Evolutionary conservation across 2,329 filamentous ascomycete species (phyloP), one percentile per base, ranked within the genome.

Genomic region (Neurospora crassa): DNA sequence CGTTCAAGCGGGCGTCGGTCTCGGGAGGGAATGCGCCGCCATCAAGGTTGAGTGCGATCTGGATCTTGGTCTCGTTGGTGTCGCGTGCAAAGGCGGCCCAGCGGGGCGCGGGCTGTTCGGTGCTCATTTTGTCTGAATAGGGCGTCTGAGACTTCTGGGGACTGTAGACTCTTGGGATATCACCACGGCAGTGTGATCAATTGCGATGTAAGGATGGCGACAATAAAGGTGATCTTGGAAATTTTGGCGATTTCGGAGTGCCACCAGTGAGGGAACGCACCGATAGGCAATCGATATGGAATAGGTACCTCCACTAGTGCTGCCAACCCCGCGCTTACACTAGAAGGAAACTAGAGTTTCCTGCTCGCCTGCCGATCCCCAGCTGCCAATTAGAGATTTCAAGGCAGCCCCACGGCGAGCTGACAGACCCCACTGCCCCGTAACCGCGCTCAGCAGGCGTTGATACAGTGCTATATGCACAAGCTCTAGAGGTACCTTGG

Each of bases 61-160:
- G 90, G 81, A 99, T 97, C 81, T 96, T 97, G 80, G 96, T 99
- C 85, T 99, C 96, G 84, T 98, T 98, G 78, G 96, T 99, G 82
- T 95, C 91, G 80, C 96, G 93, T 75, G 91, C 90, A 77, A 98
- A 84, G 70, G 90, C 88, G 69, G 93, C 90, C 81, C 91, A 93
- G 79, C 95, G 92, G 63, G 82, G 79, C 70, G 74, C 40, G 11
- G 76, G n/a, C 37, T 74, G 20, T 53, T 76, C 37, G n/a, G 76
- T 71, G 41, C 73, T 72, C 78, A 79, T 79, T 69, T 42, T 72
- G n/a, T 69, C 10, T 12, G 53, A 40, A 29, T 34, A 63, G 24
- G 53, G n/a, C 7, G 43, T 40, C 12, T 47, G 10, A 24, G 40
- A 37, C 20, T 24, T 40, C 24, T 8, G 11, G 16, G 18, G 20